Percentiles rank a stretch among this genome's conserved stretches.
Evolutionary conservation across 495 filamentous ascomycete genomes (phyloP).

Genomic region (Penicillium flavigenum): DNA sequence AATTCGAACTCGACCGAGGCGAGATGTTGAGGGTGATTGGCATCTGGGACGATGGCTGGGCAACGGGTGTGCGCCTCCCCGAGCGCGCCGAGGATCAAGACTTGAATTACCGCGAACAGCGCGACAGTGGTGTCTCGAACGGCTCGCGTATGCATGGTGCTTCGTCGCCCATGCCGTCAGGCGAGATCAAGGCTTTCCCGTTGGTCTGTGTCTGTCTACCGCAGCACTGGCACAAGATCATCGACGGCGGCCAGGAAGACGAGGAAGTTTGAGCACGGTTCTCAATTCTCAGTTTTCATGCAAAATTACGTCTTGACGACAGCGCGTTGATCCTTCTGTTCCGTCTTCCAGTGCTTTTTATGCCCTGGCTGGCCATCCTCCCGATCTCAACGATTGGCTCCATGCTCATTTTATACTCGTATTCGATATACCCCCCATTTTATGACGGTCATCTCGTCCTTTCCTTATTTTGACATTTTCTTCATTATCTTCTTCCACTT

Average conservation of each 20-base stretch:
- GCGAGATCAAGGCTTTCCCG: constrained; percentile 97
- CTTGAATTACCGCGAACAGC: constrained; percentile 67
- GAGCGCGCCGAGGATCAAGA: constrained; percentile 90
- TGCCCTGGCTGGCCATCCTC: constrained; percentile 23
- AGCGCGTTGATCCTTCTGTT: constrained; percentile 36
- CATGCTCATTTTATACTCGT: constrained; percentile 24
- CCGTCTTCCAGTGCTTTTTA: constrained; percentile 21
- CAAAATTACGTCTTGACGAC: constrained; percentile 45
- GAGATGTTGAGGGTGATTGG: constrained; percentile 99
- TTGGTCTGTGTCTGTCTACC: constrained; percentile 97
- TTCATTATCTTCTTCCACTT: constrained; percentile 15
- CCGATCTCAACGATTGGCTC: not conserved
- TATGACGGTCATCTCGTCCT: constrained; percentile 29
- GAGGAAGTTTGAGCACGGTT: constrained; percentile 35
- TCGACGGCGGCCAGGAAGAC: constrained; percentile 65
- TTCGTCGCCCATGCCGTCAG: constrained; percentile 64
- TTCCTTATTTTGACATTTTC: constrained; percentile 21
- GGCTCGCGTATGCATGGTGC: constrained; percentile 60
- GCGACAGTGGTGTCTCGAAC: constrained; percentile 92
- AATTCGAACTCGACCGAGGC: constrained; percentile 90
- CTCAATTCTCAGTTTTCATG: constrained; percentile 29
- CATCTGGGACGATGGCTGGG: constrained; percentile 99
- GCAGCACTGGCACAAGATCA: constrained; percentile 95
- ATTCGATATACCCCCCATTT: constrained; percentile 41
- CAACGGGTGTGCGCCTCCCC: constrained; percentile 80